phyloP scores from a whole-genome alignment of 1,139 yeast genomes.

The Hyphopichia burtonii region DNA sequence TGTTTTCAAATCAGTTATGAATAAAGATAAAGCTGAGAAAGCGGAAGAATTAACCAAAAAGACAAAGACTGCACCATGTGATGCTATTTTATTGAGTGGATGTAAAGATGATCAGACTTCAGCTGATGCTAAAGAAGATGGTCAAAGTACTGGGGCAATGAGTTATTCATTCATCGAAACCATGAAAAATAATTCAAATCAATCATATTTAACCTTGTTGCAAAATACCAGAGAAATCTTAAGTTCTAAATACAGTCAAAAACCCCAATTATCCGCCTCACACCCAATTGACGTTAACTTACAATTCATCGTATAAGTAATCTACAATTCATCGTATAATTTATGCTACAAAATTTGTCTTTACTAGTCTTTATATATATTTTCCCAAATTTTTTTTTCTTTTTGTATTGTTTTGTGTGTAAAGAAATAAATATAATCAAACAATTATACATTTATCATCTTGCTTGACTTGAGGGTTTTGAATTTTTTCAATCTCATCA shows the following conservation, averaged over 20 bases:
- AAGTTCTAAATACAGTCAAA: constrained; percentile 72
- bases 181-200: constrained; percentile 64
- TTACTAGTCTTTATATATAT: too few relatives aligned
- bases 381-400: too few relatives aligned
- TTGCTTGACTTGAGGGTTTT: constrained; percentile 43
- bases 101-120: constrained; percentile 82
- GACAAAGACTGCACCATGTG: constrained; percentile 82
- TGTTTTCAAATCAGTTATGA: constrained; percentile 46
- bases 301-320: constrained; percentile 47
- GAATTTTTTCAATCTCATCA: constrained; percentile 65
- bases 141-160: constrained; percentile 90
- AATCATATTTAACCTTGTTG: constrained; percentile 72
- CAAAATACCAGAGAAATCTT: constrained; percentile 77
- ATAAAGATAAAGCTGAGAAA: constrained; percentile 23
- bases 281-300: constrained; percentile 83
- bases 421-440: too few relatives aligned
- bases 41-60: constrained; percentile 28
- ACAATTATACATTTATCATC: constrained; percentile 40
- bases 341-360: too few relatives aligned
- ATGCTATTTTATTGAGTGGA: constrained; percentile 82
- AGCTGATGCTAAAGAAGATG: constrained; percentile 82
- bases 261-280: constrained; percentile 82
- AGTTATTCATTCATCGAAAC: constrained; percentile 84
- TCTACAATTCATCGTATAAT: too few relatives aligned
- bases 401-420: too few relatives aligned